These are phyloP conservation scores for Boletus coccyginus DNA, from an alignment of 768 basidiomycete genomes.

Conservation along the genomic window DNA sequence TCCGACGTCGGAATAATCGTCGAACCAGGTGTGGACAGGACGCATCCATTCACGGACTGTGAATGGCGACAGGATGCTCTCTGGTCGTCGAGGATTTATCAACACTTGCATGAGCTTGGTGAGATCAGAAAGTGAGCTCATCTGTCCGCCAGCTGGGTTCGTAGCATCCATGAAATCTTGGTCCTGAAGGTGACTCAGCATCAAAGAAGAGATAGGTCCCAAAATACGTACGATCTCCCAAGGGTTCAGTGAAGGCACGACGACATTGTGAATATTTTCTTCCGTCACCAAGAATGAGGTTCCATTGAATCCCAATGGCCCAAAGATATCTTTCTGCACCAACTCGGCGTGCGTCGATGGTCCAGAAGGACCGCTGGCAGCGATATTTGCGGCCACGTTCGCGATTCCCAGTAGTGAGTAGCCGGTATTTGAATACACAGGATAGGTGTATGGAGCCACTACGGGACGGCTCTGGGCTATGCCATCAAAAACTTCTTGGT, in stretches of 20 bases:
- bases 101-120: conserved; percentile 42
- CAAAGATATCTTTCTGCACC: conserved; percentile 48
- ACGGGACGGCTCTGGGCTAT: conserved; percentile 39
- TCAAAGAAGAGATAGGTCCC: background rate
- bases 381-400: conserved; percentile 33
- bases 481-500: conserved; percentile 33
- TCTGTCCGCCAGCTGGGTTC: conserved; percentile 51
- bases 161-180: conserved; percentile 35
- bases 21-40: conserved; percentile 38
- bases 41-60: conserved; percentile 44
- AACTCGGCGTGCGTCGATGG: conserved; percentile 40
- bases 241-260: conserved; percentile 37
- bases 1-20: conserved; percentile 38
- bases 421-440: conserved; percentile 42
- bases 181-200: conserved; percentile 30
- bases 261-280: conserved; percentile 35
- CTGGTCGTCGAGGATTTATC: conserved; percentile 38
- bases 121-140: conserved; percentile 47
- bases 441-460: conserved; percentile 43
- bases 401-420: conserved; percentile 35
- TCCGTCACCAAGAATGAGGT: conserved; percentile 43
- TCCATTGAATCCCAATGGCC: conserved; percentile 41
- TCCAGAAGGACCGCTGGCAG: conserved; percentile 13
- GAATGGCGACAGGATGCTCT: conserved; percentile 33
- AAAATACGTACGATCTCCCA: conserved; percentile 33